Conservation (phyloP, 305 asterid genomes). For the Solanum aculeatissimum region DNA sequence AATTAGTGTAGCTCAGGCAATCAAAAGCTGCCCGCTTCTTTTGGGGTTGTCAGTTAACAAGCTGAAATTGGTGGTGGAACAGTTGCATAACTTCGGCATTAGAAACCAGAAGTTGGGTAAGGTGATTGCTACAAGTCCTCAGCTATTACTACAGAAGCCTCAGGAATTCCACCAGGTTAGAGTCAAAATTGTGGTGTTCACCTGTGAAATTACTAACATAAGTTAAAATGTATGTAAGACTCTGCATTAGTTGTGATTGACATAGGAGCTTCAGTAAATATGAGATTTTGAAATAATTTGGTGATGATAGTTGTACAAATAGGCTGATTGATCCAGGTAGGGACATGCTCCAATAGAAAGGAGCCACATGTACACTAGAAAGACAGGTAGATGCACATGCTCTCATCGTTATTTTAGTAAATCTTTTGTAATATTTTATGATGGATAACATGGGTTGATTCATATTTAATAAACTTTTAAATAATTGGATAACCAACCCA, state of each 20-base stretch:
- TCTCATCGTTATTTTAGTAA: background rate
- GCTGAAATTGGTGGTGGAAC: constrained; percentile 55
- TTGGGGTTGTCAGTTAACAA: constrained; percentile 68
- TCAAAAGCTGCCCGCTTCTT: constrained; percentile 63
- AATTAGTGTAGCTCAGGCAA: constrained; percentile 37
- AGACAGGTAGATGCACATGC: background rate
- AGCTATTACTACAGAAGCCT: constrained; percentile 65
- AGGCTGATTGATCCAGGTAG: background rate
- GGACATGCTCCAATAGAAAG: background rate
- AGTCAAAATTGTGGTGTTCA: background rate
- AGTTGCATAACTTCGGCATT: constrained; percentile 37
- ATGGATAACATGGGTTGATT: background rate
- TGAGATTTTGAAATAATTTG: background rate
- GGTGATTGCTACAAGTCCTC: constrained; percentile 72
- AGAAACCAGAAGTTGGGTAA: constrained; percentile 49
- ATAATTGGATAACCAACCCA: background rate
- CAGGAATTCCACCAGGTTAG: constrained; percentile 66
- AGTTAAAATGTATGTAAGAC: background rate
- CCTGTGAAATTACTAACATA: background rate
- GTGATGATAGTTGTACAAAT: background rate
- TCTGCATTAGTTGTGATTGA: background rate
- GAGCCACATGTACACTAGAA: background rate
- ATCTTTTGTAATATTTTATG: background rate
- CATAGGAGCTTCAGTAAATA: background rate
- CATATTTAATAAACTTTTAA: background rate